Base-by-base conservation (phyloP, 148 eudicot genomes). In the Chenopodium album region DNA sequence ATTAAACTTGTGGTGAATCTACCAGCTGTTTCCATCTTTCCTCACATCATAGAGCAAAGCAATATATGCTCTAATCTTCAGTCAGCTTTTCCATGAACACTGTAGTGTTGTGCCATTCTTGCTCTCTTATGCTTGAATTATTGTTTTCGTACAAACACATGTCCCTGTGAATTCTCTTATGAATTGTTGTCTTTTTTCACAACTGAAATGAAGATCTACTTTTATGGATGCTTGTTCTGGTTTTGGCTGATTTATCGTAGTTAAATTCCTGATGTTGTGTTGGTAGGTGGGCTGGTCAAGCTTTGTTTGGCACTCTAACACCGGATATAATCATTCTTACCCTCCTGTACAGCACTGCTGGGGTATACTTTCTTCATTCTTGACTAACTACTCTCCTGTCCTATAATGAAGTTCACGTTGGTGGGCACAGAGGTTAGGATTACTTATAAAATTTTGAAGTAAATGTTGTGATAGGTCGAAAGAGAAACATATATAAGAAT, bases 221-320 rank as follows among this genome's bases (percentile, higher is more conserved):
- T 56, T 56, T 56, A 3, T 16, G 16, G 37, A 62, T 84, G 29
- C 41, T 67, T 71, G 73, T 17, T 71, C 52, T 44, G 9, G 17
- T 23, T 20, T 28, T 62, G 23, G 20, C 41, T 67, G 12, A 3
- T 41, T 56, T 46, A 50, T 75, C 23, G 76, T 70, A n/a, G 47
- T 64, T 76, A 16, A 17, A 26, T 74, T 19, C 62, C 20, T 77
- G 76, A 84, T 81, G 70, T n/a, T 79, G 78, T 75, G 37, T 75
- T 82, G 80, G 28, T 81, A 95, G 99, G 99, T 95, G 99, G 99
- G 99, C 99, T 68, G 99, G 99, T 83, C 99, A 95, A 90, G 97
- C 98, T 80, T 89, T 95, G 77, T 95, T 95, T 85, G 99, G 99
- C 75, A 95, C 94, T 48, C 92, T 95, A 63, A 94, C 95, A 32